Conservation (phyloP, 495 filamentous ascomycete genomes). For the Cenococcum geophilum region DNA sequence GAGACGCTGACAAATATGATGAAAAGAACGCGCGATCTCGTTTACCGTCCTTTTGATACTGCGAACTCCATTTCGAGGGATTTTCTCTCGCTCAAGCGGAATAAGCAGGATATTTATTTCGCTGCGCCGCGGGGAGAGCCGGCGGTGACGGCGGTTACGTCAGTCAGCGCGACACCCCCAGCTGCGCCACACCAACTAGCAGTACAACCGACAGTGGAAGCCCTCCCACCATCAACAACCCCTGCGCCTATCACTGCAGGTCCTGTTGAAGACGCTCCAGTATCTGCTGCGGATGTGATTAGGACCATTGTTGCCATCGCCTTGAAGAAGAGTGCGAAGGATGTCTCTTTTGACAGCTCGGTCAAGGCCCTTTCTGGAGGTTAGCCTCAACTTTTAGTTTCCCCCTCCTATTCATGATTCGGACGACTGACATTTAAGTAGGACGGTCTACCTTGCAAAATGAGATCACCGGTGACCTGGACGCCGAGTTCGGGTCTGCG, state of each 20-base stretch:
- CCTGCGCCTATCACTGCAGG: conserved; percentile 55
- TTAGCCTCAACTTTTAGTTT: conserved; percentile 42
- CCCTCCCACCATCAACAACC: conserved; percentile 19
- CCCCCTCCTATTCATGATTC: background rate
- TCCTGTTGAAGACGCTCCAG: conserved; percentile 74
- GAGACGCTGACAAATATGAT: conserved; percentile 96
- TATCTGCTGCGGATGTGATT: conserved; percentile 80
- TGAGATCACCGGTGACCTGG: conserved; percentile 86
- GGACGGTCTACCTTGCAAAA: conserved; percentile 92
- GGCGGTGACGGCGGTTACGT: conserved; percentile 56
- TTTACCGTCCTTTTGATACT: conserved; percentile 89
- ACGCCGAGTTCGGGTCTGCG: conserved; percentile 93
- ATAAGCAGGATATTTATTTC: conserved; percentile 97
- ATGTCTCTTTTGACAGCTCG: conserved; percentile 86
- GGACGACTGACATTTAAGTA: conserved; percentile 34
- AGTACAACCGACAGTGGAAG: conserved; percentile 35
- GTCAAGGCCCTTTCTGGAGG: conserved; percentile 96
- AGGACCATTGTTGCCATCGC: conserved; percentile 89
- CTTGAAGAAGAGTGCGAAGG: conserved; percentile 79
- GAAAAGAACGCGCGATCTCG: conserved; percentile 83
- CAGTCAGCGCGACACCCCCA: conserved; percentile 44
- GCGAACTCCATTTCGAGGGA: conserved; percentile 49
- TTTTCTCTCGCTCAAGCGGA: conserved; percentile 97
- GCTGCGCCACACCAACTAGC: conserved; percentile 47
- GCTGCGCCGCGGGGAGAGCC: conserved; percentile 88